Percentiles rank a stretch among this genome's conserved stretches.
These are phyloP conservation scores for Gossypium raimondii DNA, from an alignment of 345 rosid genomes.

Conservation along the genomic window DNA sequence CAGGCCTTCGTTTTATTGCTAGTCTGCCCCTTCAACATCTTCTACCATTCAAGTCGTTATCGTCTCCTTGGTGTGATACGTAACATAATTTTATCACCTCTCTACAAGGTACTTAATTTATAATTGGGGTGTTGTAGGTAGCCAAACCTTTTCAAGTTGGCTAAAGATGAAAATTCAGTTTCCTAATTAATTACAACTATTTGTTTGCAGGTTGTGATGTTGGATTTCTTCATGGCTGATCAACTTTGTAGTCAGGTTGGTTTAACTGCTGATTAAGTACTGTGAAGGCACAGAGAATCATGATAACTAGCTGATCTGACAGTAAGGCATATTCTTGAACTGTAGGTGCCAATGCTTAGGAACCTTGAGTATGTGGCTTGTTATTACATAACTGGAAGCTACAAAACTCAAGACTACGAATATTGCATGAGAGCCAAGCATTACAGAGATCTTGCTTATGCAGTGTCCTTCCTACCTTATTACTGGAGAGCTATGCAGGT, in stretches of 20 bases:
- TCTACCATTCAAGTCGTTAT: constrained; percentile 73
- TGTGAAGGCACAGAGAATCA: not conserved
- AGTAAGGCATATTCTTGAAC: not conserved
- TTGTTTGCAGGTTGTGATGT: constrained; percentile 69
- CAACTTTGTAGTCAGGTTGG: constrained; percentile 93
- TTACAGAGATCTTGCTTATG: constrained; percentile 85
- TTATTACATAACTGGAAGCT: constrained; percentile 93
- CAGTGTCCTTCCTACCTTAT: constrained; percentile 94
- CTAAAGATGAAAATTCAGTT: not conserved
- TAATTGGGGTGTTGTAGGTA: not conserved
- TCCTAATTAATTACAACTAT: not conserved
- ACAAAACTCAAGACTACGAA: constrained; percentile 76
- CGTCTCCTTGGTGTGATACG: constrained; percentile 61
- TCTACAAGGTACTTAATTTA: constrained; percentile 58
- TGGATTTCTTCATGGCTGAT: constrained; percentile 99
- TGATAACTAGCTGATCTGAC: constrained; percentile 11
- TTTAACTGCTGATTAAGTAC: not conserved
- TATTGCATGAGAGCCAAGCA: constrained; percentile 74
- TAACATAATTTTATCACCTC: constrained; percentile 81
- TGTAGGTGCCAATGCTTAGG: constrained; percentile 75
- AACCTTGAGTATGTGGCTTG: constrained; percentile 85
- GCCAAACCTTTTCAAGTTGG: constrained; percentile 1
- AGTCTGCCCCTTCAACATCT: constrained; percentile 72
- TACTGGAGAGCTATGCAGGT: constrained; percentile 99
- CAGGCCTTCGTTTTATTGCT: constrained; percentile 60